These are phyloP conservation scores for Penicillium ucsense DNA, from an alignment of 495 filamentous ascomycete species.

Conservation along the genomic window DNA sequence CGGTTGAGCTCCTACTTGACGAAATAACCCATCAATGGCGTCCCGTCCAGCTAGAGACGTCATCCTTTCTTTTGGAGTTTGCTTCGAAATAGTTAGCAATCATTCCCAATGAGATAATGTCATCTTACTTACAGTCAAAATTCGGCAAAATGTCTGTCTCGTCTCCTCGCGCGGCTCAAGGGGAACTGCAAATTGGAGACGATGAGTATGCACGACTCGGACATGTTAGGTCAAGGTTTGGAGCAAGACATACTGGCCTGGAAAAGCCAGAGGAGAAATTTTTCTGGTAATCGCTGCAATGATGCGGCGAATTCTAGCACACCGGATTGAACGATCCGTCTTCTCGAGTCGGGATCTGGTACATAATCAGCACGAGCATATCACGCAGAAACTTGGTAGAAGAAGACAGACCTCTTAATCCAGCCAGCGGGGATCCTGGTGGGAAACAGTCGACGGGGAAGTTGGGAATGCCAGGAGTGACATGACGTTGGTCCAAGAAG, in stretches of 20 bases:
- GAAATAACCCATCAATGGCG: slow-evolving; percentile 27
- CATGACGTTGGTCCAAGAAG: slow-evolving; percentile 46
- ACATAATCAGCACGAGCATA: slow-evolving; percentile 4
- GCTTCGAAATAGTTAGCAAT: slow-evolving; percentile 9
- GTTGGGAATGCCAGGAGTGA: slow-evolving; percentile 22
- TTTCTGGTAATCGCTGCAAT: slow-evolving; percentile 51
- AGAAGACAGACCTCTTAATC: slow-evolving; percentile 24
- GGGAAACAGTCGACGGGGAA: slow-evolving; percentile 26
- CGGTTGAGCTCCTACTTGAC: slow-evolving; percentile 20
- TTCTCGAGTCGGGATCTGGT: slow-evolving; percentile 39
- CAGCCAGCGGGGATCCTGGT: slow-evolving; percentile 16
- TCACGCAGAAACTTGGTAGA: neutral
- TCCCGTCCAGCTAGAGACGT: slow-evolving; percentile 19
- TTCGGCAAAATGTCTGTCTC: slow-evolving; percentile 52
- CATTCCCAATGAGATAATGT: no score
- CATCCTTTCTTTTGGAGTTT: slow-evolving; percentile 12
- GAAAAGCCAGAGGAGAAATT: slow-evolving; percentile 66
- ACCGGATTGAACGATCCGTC: slow-evolving; percentile 60
- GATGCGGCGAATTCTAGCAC: slow-evolving; percentile 50
- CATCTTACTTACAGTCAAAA: slow-evolving; percentile 28
- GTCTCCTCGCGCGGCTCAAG: slow-evolving; percentile 51
- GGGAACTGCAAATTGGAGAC: slow-evolving; percentile 30
- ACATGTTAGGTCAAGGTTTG: neutral
- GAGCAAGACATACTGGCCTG: slow-evolving; percentile 39
- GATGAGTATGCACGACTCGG: slow-evolving; percentile 4